Base-by-base conservation (phyloP, 2,329 filamentous ascomycete species). In the Plectosphaerella plurivora region DNA sequence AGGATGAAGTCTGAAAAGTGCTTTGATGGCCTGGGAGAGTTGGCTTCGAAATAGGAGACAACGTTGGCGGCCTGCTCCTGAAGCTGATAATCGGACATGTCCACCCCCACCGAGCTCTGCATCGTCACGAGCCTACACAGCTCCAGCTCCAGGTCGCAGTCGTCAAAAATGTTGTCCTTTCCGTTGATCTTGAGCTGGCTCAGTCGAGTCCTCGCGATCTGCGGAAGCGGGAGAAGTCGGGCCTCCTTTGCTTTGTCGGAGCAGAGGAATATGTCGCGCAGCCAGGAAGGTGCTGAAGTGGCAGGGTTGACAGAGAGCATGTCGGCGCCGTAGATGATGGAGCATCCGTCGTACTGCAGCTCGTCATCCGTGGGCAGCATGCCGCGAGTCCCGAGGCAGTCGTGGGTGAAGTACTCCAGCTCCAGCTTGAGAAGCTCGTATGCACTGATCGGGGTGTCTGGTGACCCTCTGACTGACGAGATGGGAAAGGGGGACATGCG, bases 341-440 rank as follows among this genome's bases (percentile, higher is more conserved):
- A 60, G 16, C 63, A 65, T 1, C 60, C 59, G 25, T 65, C 63
- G 0, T 59, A 51, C 3, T 63, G 60, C 0, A 67, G 52, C 2
- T 51, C 57, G 0, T 61, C 52, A 0, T 60, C 50, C 2, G 50
- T 55, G 0, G 64, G 64, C 1, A 61, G 18, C 1, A 15, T 51
- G 2, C 59, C 57, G 2, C 59, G 50, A 0, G 22, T 47, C 5
- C 66, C 62, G 2, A 61, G 53, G 33, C 60, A 59, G 4, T 57
- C 58, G 3, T 61, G 59, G 44, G 62, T 55, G 25, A 59, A 67
- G 12, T 64, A 62, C 9, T 66, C 58, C 0, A 73, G 49, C n/a
- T 68, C 67, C 1, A 70, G 51, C 36, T 72, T 72, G 1, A 73
- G 56, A 0, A 68, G 50, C 45, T 72, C 70, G 45, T 71, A 72